phyloP scores from a whole-genome alignment of 306 rosid species.

The Pyrus pyrifolia region DNA sequence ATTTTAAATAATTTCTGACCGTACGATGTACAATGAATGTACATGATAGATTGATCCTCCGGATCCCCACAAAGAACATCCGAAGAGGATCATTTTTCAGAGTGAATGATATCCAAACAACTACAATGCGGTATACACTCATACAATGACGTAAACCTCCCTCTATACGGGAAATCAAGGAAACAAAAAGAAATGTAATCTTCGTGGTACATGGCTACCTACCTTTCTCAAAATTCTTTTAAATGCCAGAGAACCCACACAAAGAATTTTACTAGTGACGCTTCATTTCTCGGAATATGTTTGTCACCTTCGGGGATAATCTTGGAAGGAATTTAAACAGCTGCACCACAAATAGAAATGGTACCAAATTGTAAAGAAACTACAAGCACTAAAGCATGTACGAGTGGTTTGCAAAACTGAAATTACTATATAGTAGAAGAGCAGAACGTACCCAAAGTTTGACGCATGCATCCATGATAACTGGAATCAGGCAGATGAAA shows the following conservation, averaged over 20 bases:
- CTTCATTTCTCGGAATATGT: conserved; percentile 68
- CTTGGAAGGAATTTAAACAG: conserved; percentile 83
- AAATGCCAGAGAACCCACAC: background rate
- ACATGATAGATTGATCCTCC: too few relatives aligned
- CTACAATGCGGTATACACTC: background rate
- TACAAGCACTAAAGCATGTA: background rate
- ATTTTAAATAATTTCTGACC: too few relatives aligned
- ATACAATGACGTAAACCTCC: background rate
- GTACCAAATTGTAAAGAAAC: background rate
- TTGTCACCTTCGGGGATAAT: conserved; percentile 74
- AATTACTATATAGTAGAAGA: background rate
- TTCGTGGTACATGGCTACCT: background rate
- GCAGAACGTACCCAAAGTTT: conserved; percentile 79
- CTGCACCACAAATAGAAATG: conserved; percentile 35
- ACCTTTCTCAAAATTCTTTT: background rate
- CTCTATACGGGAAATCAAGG: background rate
- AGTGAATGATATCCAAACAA: background rate
- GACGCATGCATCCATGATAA: conserved; percentile 76
- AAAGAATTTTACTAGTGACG: conserved; percentile 52
- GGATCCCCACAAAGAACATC: too few relatives aligned
- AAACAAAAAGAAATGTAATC: background rate
- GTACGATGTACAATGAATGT: too few relatives aligned
- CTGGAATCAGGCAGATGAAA: conserved; percentile 79
- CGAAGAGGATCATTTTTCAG: background rate
- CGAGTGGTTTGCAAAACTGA: background rate